phyloP scores from a whole-genome alignment of 2,329 filamentous ascomycete genomes.

The Fusarium domesticum region DNA sequence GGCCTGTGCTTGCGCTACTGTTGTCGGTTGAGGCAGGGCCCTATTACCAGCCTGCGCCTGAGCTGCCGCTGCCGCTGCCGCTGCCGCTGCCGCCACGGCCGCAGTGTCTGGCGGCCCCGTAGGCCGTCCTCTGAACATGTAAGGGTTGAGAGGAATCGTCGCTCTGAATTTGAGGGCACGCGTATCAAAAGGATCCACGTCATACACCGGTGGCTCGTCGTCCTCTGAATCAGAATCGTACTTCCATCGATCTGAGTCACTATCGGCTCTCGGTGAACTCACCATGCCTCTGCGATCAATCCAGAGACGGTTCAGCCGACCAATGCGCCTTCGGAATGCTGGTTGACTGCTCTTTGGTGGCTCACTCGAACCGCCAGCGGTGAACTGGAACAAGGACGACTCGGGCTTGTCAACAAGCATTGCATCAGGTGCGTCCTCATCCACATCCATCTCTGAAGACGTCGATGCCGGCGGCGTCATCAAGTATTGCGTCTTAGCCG shows the following conservation, averaged over 20 bases:
- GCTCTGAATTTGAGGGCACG: slow-evolving; percentile 59
- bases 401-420: slow-evolving; percentile 37
- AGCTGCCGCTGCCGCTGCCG: slow-evolving; percentile 2
- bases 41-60: slow-evolving; percentile 22
- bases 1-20: slow-evolving; percentile 14
- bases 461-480: slow-evolving; percentile 62
- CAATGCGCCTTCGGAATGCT: slow-evolving; percentile 78
- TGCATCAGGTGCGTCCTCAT: slow-evolving; percentile 47
- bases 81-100: slow-evolving; percentile 21
- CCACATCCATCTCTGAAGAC: slow-evolving; percentile 56
- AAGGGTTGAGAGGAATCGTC: slow-evolving; percentile 51
- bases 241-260: slow-evolving; percentile 68
- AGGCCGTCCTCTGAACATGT: slow-evolving; percentile 40
- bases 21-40: slow-evolving; percentile 26
- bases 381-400: slow-evolving; percentile 45
- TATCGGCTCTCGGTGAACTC: slow-evolving; percentile 46
- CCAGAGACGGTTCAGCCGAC: slow-evolving; percentile 79
- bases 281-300: slow-evolving; percentile 76
- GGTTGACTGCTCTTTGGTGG: slow-evolving; percentile 47
- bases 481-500: slow-evolving; percentile 68
- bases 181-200: slow-evolving; percentile 68
- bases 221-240: slow-evolving; percentile 87
- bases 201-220: slow-evolving; percentile 70
- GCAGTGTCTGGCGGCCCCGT: slow-evolving; percentile 30
- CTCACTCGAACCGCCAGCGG: slow-evolving; percentile 40